phyloP scores from a whole-genome alignment of 148 eudicot species.

The Chenopodium formosanum region DNA sequence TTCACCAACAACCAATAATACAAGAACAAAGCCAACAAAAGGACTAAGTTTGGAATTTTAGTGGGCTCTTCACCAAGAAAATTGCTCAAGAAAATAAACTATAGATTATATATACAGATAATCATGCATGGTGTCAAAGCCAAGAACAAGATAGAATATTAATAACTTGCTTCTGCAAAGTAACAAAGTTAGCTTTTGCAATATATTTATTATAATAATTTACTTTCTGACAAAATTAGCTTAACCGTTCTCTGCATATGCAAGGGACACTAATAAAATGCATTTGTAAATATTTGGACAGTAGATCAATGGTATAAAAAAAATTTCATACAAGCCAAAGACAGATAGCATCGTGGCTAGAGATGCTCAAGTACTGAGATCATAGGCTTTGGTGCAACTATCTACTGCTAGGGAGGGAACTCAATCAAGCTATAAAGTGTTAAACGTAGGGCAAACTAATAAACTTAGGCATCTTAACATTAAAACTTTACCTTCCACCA shows the following conservation, averaged over 20 bases:
- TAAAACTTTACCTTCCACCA: conserved; percentile 93
- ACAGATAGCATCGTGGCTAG: background rate
- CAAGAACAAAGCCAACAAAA: background rate
- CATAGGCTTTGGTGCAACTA: background rate
- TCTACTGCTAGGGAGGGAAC: background rate
- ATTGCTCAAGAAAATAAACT: background rate
- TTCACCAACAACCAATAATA: background rate
- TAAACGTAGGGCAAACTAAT: background rate
- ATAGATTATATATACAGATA: too few species aligned
- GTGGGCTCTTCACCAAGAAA: background rate
- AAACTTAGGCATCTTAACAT: background rate
- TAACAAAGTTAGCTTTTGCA: background rate
- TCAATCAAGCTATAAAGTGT: background rate
- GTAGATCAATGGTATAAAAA: background rate
- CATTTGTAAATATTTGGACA: background rate
- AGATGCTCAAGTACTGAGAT: background rate
- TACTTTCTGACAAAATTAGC: background rate
- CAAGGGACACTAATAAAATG: background rate
- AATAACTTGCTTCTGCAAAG: conserved; percentile 3
- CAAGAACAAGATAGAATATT: background rate
- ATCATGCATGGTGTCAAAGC: background rate
- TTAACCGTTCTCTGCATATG: background rate
- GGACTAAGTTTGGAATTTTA: background rate
- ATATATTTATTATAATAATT: too few species aligned
- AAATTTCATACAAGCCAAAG: background rate